Evolutionary conservation across 1,139 yeast species (phyloP).

Genomic region (Yamadazyma atlantica): DNA sequence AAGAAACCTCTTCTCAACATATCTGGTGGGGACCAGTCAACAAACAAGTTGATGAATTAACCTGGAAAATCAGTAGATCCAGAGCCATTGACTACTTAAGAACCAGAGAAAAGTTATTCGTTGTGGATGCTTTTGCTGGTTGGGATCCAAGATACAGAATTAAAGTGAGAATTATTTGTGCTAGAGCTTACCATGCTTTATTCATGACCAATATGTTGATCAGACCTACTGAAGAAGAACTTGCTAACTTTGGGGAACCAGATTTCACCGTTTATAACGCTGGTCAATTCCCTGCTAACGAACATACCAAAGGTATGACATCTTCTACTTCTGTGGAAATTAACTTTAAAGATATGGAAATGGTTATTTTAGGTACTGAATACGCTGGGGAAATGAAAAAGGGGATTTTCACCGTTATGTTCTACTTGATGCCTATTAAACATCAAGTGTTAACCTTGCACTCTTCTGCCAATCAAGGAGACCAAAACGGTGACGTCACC

Average conservation of each 20-base stretch:
- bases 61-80: constrained; percentile 95
- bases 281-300: constrained; percentile 98
- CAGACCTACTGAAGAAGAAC: constrained; percentile 89
- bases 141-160: constrained; percentile 99
- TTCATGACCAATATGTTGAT: constrained; percentile 98
- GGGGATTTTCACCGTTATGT: constrained; percentile 98
- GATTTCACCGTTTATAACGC: constrained; percentile 98
- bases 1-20: constrained; percentile 75
- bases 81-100: constrained; percentile 96
- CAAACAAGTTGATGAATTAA: constrained; percentile 89
- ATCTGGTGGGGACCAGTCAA: constrained; percentile 99
- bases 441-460: constrained; percentile 91
- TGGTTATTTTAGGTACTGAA: constrained; percentile 98
- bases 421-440: constrained; percentile 95
- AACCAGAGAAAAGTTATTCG: constrained; percentile 92
- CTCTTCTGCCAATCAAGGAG: constrained; percentile 94
- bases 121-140: constrained; percentile 96
- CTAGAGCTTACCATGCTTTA: constrained; percentile 97
- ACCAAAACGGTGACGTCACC: constrained; percentile 73
- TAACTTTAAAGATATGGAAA: constrained; percentile 96
- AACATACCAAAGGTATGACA: constrained; percentile 96
- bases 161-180: constrained; percentile 95
- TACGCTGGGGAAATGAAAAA: constrained; percentile 99
- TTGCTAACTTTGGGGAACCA: constrained; percentile 90
- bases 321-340: constrained; percentile 94